phyloP scores from a whole-genome alignment of 176 grass and related monocot species.

The Melocanna baccifera region DNA sequence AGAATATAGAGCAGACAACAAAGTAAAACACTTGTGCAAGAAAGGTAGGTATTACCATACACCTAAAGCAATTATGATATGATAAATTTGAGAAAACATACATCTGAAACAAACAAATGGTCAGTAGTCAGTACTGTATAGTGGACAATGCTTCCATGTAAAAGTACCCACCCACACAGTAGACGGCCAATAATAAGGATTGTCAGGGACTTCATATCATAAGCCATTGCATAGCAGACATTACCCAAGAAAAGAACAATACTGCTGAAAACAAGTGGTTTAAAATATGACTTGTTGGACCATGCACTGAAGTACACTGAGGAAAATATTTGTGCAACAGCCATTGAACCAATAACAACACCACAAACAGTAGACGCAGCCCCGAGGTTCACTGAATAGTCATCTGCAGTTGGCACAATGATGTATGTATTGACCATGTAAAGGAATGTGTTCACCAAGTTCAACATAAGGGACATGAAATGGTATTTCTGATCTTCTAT shows the following conservation, averaged over 20 bases:
- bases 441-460: constrained; percentile 88
- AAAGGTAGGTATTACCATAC: constrained; percentile 16
- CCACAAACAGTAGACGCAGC: constrained; percentile 90
- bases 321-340: constrained; percentile 85
- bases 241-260: constrained; percentile 82
- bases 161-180: constrained; percentile 70
- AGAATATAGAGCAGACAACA: constrained; percentile 4
- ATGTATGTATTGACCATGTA: too few relatives aligned
- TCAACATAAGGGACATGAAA: constrained; percentile 80
- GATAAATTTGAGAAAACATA: neutral
- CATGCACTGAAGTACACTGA: constrained; percentile 90
- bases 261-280: constrained; percentile 85
- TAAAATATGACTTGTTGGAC: constrained; percentile 92
- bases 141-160: neutral
- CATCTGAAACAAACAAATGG: neutral
- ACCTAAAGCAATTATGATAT: neutral
- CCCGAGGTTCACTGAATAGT: constrained; percentile 86
- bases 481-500: constrained; percentile 80
- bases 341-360: constrained; percentile 92
- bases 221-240: constrained; percentile 73
- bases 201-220: constrained; percentile 68
- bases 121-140: neutral
- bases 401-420: constrained; percentile 87
- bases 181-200: constrained; percentile 71
- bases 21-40: neutral